Evolutionary conservation across 129 eudicot species (phyloP).

Genomic region (Pseudognaphalium luteoalbum): DNA sequence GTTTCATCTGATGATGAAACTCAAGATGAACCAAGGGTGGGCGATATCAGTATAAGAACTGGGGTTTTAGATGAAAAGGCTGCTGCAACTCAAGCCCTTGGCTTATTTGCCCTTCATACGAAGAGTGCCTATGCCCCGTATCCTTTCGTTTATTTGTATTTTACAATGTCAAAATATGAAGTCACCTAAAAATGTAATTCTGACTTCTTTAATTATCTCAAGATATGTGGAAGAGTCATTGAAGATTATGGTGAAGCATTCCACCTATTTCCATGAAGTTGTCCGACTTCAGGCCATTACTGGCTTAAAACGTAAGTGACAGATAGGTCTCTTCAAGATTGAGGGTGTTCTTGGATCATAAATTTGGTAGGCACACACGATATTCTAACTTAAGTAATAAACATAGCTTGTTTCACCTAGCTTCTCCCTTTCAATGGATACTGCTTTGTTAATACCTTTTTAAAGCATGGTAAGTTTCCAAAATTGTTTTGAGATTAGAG

Average conservation of each 20-base stretch:
- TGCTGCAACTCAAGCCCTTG: conserved; percentile 96
- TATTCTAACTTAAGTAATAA: background rate
- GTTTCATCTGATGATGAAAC: conserved; percentile 99
- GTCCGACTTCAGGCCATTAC: conserved; percentile 88
- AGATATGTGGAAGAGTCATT: conserved; percentile 88
- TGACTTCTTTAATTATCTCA: conserved; percentile 41
- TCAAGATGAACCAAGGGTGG: conserved; percentile 82
- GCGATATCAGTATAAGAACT: conserved; percentile 80
- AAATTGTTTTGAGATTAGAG: background rate
- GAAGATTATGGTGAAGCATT: conserved; percentile 80
- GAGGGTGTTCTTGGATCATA: conserved; percentile 4
- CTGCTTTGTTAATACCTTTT: background rate
- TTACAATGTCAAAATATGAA: conserved; percentile 17
- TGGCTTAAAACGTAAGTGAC: conserved; percentile 73
- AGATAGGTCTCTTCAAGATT: background rate
- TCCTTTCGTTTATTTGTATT: conserved; percentile 47
- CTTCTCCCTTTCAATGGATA: background rate
- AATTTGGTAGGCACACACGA: background rate
- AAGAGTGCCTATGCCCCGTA: conserved; percentile 83
- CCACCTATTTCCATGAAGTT: conserved; percentile 83
- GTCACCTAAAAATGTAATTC: conserved; percentile 16
- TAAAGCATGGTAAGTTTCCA: background rate
- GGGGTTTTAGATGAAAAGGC: conserved; percentile 97
- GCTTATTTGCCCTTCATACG: conserved; percentile 81
- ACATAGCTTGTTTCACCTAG: background rate